phyloP scores from a whole-genome alignment of 1,284 basidiomycete genomes.

The Polyporus tsugae region DNA sequence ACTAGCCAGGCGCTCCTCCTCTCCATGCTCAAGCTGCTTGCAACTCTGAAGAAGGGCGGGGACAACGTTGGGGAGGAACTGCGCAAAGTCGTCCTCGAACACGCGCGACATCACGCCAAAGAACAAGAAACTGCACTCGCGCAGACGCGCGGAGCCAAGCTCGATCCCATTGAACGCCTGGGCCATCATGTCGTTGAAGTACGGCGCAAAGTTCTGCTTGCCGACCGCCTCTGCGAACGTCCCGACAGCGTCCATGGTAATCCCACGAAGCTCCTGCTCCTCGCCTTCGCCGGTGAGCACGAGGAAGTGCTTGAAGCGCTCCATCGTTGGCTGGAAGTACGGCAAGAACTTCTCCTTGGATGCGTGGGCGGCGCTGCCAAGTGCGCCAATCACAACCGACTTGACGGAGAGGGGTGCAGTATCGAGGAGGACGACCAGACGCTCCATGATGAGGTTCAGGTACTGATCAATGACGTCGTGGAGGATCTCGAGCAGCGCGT shows the following conservation, averaged over 20 bases:
- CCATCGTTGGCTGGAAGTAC: conserved; percentile 96
- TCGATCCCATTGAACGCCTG: conserved; percentile 93
- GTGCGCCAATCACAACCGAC: conserved; percentile 96
- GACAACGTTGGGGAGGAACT: conserved; percentile 88
- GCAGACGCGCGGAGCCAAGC: conserved; percentile 86
- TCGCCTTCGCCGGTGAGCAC: conserved; percentile 86
- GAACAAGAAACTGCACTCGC: conserved; percentile 98
- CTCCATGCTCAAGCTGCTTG: conserved; percentile 85
- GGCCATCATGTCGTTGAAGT: conserved; percentile 96
- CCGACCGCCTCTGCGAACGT: conserved; percentile 99
- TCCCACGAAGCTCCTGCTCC: conserved; percentile 94
- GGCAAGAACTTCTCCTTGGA: conserved; percentile 92
- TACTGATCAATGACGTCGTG: conserved; percentile 93
- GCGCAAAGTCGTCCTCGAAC: conserved; percentile 94
- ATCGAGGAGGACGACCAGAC: conserved; percentile 89
- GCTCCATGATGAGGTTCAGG: conserved; percentile 95
- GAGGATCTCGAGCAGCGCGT: conserved; percentile 96
- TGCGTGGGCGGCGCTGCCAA: conserved; percentile 98
- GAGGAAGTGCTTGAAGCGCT: conserved; percentile 88
- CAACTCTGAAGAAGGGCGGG: conserved; percentile 89
- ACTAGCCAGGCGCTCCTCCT: conserved; percentile 53
- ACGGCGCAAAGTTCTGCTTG: conserved; percentile 93
- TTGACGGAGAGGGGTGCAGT: conserved; percentile 89
- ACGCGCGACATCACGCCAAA: conserved; percentile 98
- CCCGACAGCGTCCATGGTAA: conserved; percentile 98